Conservation (phyloP, 768 basidiomycete genomes). For the Trametes elegans region DNA sequence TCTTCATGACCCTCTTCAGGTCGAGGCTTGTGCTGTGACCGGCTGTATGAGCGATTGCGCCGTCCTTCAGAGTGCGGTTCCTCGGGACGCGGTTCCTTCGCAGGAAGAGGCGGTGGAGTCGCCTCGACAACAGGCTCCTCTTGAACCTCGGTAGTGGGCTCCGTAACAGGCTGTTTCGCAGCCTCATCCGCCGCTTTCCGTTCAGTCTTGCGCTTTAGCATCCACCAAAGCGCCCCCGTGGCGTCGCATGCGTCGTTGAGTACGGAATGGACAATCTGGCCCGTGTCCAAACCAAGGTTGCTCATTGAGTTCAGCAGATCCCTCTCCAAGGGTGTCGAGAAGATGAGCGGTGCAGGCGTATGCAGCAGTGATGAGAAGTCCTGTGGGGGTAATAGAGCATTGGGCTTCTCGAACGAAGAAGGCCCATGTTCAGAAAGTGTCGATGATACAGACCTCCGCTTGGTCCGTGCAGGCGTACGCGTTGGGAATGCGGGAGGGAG, state of each 20-base stretch:
- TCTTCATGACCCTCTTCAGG: conserved; percentile 3
- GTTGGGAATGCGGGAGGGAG: conserved; percentile 61
- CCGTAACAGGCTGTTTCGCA: conserved; percentile 19
- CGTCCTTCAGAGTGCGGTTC: background rate
- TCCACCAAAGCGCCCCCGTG: conserved; percentile 94
- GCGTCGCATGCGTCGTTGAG: conserved; percentile 90
- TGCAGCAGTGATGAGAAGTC: conserved; percentile 65
- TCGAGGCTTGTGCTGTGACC: background rate
- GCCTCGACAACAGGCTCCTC: background rate
- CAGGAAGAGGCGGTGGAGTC: no score
- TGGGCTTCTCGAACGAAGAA: conserved; percentile 44
- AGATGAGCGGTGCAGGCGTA: conserved; percentile 75
- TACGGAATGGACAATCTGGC: conserved; percentile 94
- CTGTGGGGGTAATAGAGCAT: conserved; percentile 38
- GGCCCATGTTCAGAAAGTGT: conserved; percentile 60
- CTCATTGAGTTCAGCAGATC: conserved; percentile 75
- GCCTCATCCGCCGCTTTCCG: conserved; percentile 47
- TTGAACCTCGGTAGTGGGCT: conserved; percentile 21
- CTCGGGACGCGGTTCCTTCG: background rate
- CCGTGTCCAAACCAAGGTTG: conserved; percentile 83
- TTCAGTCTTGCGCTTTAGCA: conserved; percentile 81
- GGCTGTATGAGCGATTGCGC: conserved; percentile 14
- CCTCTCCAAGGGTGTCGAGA: conserved; percentile 81
- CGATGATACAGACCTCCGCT: conserved; percentile 92
- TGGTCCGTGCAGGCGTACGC: conserved; percentile 92